A percentile compares a stretch with the other conserved stretches of the same genome.
phyloP scores from a whole-genome alignment of 2,329 filamentous ascomycete genomes.

The Colletotrichum sp. region DNA sequence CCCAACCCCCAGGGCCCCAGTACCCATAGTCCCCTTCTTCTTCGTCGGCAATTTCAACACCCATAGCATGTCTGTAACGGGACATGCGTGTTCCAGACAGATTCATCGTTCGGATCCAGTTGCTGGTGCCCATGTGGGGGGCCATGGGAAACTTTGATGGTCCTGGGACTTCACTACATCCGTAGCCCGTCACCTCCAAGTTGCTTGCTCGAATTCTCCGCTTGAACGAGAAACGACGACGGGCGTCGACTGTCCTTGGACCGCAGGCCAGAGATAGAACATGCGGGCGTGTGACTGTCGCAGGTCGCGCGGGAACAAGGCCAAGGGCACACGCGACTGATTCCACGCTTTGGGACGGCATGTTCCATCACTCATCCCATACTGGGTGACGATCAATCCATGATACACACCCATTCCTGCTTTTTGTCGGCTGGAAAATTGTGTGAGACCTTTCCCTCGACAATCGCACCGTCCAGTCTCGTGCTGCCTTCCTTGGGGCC shows the following conservation, averaged over 20 bases:
- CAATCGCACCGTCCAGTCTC: not conserved
- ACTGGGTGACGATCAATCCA: not conserved
- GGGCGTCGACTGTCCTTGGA: not conserved
- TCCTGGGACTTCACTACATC: not conserved
- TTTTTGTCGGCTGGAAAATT: not conserved
- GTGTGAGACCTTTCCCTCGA: not conserved
- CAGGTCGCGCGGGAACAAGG: not conserved
- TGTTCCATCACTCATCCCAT: conserved; percentile 1
- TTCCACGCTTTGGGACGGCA: not conserved
- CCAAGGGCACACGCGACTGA: not conserved
- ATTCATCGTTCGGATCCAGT: conserved; percentile 7
- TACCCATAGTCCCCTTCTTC: not conserved
- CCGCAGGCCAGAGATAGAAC: not conserved
- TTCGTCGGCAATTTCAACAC: not conserved
- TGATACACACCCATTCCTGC: not conserved
- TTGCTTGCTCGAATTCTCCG: not conserved
- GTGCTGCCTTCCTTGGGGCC: not conserved
- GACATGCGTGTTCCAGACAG: conserved; percentile 8
- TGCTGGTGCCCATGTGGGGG: conserved; percentile 3
- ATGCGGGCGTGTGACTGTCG: not conserved
- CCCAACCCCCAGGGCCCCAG: not conserved
- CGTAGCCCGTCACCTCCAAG: not conserved
- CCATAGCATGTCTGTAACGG: not conserved
- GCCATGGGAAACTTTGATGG: not conserved
- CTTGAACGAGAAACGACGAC: not conserved